A percentile compares a stretch with the other conserved stretches of the same genome.
phyloP scores from a whole-genome alignment of 1,284 basidiomycete genomes.

The Inonotus hispidus region DNA sequence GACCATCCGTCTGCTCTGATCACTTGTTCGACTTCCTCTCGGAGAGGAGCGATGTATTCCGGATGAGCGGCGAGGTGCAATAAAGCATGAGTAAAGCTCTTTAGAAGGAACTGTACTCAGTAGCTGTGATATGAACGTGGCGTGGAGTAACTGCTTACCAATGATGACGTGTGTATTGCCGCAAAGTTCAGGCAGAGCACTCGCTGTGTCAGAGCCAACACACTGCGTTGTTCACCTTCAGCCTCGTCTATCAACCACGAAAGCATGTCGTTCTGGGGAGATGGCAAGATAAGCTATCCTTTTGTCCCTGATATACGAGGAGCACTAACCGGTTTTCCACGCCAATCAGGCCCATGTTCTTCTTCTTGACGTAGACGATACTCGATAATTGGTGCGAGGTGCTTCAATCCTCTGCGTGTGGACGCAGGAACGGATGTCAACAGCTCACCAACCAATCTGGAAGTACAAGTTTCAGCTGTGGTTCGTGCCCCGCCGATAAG shows the following conservation, averaged over 20 bases:
- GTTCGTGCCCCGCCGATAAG: background rate
- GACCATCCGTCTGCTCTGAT: constrained; percentile 40
- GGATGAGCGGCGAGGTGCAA: constrained; percentile 35
- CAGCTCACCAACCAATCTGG: constrained; percentile 8
- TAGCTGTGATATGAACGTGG: constrained; percentile 12
- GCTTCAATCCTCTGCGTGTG: constrained; percentile 21
- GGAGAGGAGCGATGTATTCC: constrained; percentile 34
- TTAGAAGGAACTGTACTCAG: background rate
- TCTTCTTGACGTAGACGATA: constrained; percentile 30
- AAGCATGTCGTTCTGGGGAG: constrained; percentile 35
- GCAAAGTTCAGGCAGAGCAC: constrained; percentile 35
- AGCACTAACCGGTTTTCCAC: constrained; percentile 33
- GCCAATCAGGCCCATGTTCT: constrained; percentile 31
- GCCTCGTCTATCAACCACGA: constrained; percentile 40
- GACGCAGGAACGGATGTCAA: constrained; percentile 6
- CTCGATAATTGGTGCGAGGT: constrained; percentile 33
- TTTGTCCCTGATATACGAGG: constrained; percentile 7
- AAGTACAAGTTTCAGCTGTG: background rate
- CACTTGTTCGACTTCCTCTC: constrained; percentile 38
- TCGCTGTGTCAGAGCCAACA: constrained; percentile 29
- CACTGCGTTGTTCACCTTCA: constrained; percentile 28
- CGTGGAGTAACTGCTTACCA: constrained; percentile 18
- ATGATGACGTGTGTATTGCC: constrained; percentile 36
- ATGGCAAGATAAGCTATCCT: background rate
- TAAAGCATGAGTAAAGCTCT: constrained; percentile 34